Evolutionary conservation across 768 basidiomycete genomes (phyloP).

Genomic region (Russula abietina): DNA sequence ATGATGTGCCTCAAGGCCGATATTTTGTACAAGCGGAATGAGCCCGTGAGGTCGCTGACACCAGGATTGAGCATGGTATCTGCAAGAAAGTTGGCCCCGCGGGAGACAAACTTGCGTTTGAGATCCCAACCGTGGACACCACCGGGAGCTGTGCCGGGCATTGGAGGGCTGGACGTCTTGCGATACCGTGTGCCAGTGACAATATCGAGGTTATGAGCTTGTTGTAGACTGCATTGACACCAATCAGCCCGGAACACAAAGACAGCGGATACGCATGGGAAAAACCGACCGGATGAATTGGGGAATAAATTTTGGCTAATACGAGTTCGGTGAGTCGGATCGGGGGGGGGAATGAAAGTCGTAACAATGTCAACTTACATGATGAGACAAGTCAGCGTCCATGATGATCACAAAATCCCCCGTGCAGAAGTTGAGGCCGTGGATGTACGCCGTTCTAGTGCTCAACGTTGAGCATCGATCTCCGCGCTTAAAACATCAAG

Average conservation of each 20-base stretch:
- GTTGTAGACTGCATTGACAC: constrained; percentile 56
- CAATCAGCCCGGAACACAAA: neutral
- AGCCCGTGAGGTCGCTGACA: constrained; percentile 86
- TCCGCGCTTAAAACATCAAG: neutral
- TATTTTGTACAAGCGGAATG: constrained; percentile 77
- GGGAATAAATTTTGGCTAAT: constrained; percentile 89
- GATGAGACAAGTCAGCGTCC: constrained; percentile 96
- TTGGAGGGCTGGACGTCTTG: constrained; percentile 48
- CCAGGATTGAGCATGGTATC: constrained; percentile 80
- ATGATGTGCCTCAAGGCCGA: constrained; percentile 75
- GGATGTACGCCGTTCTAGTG: constrained; percentile 81
- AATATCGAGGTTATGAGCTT: constrained; percentile 83
- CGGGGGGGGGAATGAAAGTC: too few species aligned
- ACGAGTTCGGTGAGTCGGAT: neutral
- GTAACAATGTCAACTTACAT: constrained; percentile 45
- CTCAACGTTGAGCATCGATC: neutral
- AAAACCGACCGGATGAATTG: constrained; percentile 71
- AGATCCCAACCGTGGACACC: constrained; percentile 93
- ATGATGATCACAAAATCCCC: constrained; percentile 95
- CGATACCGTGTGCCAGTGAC: constrained; percentile 91
- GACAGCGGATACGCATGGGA: neutral
- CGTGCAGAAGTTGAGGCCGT: constrained; percentile 82
- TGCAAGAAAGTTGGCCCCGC: constrained; percentile 88
- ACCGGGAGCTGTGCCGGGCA: constrained; percentile 61
- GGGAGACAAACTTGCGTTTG: constrained; percentile 78